Evolutionary conservation across 805 yeast species (phyloP), one percentile per base, ranked within the genome.

Genomic region (Ogataea nonfermentans): DNA sequence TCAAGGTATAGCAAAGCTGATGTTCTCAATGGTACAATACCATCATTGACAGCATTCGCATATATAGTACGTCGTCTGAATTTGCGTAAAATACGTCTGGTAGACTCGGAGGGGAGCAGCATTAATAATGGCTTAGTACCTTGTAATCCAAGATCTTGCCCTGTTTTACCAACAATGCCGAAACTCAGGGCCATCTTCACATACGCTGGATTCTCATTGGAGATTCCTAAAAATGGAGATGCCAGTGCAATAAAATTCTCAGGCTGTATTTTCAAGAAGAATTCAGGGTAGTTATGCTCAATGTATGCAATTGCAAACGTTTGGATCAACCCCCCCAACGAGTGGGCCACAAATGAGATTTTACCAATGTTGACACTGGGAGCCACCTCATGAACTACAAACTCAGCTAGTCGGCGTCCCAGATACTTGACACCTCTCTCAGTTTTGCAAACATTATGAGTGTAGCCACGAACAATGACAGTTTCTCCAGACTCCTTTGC

Each of bases 11-110:
- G 62, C 37, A 91, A 65, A 0, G 97, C 88, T 0, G 96, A 80
- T 0, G 99, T 93, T 36, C 98, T 68, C 51, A 93, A 66, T 0
- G 99, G 98, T 2, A 93, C 99, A 37, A 93, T 89, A 2, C 99
- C 99, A 64, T 93, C 99, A 61, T 93, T 82, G 13, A 86, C 70
- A 0, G 85, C 81, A 62, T 93, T 93, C 0, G 98, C 96, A 61
- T 93, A 93, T 0, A 84, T 66, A 0, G 96, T 88, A 46, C 97
- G 70, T 44, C 83, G 66, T 29, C 70, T 58, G 63, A 93, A 91
- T 41, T 63, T 62, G 41, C 76, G 74, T 43, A 91, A 70, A 0
- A 84, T 69, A 24, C 63, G 63, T 45, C 82, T 80, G 0, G 91
- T 82, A 2, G 90, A 85, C 5, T 84, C 81, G 2, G 83, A 70